Conservation (phyloP, 352 stramenopile genomes). For the Phytophthora hibernalis region DNA sequence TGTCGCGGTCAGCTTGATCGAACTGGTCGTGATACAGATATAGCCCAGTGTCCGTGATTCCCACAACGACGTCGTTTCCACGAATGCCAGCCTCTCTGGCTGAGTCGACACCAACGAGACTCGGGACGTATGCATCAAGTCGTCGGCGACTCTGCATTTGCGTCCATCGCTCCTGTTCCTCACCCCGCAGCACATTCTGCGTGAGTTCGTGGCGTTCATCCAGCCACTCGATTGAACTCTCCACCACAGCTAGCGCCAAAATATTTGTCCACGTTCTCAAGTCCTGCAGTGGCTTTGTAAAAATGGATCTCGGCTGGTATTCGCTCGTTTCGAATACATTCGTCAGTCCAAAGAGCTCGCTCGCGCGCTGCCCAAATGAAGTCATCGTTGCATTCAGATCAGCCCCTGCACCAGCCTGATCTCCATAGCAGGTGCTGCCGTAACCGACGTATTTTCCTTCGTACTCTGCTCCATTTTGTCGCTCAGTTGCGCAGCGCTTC, state of each 20-base stretch:
- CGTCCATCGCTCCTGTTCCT: slow-evolving; percentile 34
- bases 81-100: slow-evolving; percentile 67
- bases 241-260: slow-evolving; percentile 54
- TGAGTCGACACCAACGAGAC: slow-evolving; percentile 70
- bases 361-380: slow-evolving; percentile 50
- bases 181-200: slow-evolving; percentile 40
- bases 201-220: slow-evolving; percentile 53
- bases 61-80: slow-evolving; percentile 75
- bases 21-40: slow-evolving; percentile 89
- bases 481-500: slow-evolving; percentile 53
- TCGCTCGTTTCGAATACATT: slow-evolving; percentile 65
- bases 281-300: slow-evolving; percentile 58
- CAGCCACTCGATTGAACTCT: slow-evolving; percentile 69
- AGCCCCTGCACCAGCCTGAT: slow-evolving; percentile 59
- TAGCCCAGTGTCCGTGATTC: slow-evolving; percentile 83
- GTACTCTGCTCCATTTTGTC: slow-evolving; percentile 26
- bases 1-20: slow-evolving; percentile 62
- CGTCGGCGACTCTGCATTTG: slow-evolving; percentile 42
- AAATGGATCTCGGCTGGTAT: slow-evolving; percentile 49
- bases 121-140: slow-evolving; percentile 69
- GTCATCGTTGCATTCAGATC: slow-evolving; percentile 36
- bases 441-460: slow-evolving; percentile 15
- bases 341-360: slow-evolving; percentile 52
- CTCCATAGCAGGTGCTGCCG: slow-evolving; percentile 57
- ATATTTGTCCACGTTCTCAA: slow-evolving; percentile 67